Evolutionary conservation across 2,329 filamentous ascomycete species (phyloP).

Genomic region (Verticillium alfalfae): DNA sequence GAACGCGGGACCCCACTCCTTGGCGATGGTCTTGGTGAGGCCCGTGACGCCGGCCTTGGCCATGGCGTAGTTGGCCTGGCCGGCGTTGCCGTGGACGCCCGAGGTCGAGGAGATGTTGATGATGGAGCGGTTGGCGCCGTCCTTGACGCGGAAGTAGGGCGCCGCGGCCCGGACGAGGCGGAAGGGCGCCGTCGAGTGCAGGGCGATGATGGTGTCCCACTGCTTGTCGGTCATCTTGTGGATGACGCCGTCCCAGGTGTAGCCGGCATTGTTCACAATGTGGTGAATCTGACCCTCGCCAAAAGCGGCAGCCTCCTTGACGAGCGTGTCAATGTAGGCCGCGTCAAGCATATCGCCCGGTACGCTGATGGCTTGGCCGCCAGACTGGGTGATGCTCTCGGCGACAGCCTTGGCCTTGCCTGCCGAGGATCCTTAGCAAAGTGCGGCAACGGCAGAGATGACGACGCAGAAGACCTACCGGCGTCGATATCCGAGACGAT

Average conservation of each 20-base stretch:
- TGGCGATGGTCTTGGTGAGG: constrained; percentile 79
- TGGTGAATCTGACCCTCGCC: constrained; percentile 85
- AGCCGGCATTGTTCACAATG: constrained; percentile 87
- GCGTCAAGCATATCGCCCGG: constrained; percentile 71
- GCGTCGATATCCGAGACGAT: constrained; percentile 79
- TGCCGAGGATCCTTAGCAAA: constrained; percentile 20
- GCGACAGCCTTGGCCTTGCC: constrained; percentile 66
- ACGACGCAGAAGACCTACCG: constrained; percentile 34
- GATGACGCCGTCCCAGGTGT: constrained; percentile 89
- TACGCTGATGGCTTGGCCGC: constrained; percentile 66
- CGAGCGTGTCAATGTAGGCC: constrained; percentile 65
- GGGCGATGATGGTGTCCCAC: constrained; percentile 80
- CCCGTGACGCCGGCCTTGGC: constrained; percentile 82
- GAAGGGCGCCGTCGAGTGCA: constrained; percentile 84
- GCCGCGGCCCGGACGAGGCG: constrained; percentile 74
- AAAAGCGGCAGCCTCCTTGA: constrained; percentile 71
- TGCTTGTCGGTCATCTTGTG: constrained; percentile 91
- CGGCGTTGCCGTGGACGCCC: constrained; percentile 80
- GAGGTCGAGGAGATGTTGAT: constrained; percentile 81
- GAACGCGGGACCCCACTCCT: constrained; percentile 83
- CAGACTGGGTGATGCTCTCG: constrained; percentile 60
- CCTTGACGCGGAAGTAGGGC: constrained; percentile 82
- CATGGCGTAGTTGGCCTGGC: constrained; percentile 84
- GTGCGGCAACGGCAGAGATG: neutral
- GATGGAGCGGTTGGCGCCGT: constrained; percentile 71